Conservation (phyloP, 495 filamentous ascomycete genomes). For the Penicillium soppii region DNA sequence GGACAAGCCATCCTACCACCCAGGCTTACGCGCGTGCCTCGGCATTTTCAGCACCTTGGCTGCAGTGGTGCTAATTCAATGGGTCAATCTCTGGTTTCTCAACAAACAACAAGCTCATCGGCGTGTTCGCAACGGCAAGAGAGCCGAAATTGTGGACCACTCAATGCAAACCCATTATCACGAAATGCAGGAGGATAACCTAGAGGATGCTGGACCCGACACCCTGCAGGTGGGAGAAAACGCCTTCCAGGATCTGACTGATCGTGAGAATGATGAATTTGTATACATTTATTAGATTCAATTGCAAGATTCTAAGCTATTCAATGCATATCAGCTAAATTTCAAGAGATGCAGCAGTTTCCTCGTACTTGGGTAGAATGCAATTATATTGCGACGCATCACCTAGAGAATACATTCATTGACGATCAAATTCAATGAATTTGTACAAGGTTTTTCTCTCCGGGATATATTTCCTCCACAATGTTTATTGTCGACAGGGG, state of each 20-base stretch:
- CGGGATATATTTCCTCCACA: no score
- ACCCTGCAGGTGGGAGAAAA: conserved; percentile 30
- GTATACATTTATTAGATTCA: conserved; percentile 57
- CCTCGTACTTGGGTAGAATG: no score
- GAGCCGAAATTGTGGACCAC: conserved; percentile 52
- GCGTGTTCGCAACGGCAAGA: conserved; percentile 57
- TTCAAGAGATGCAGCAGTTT: no score
- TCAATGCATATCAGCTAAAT: no score
- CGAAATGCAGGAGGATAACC: conserved; percentile 20
- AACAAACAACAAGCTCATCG: conserved; percentile 53
- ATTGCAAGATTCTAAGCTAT: background rate
- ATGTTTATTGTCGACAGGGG: no score
- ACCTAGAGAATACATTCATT: no score
- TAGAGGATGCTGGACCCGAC: conserved; percentile 18
- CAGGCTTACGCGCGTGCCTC: conserved; percentile 54
- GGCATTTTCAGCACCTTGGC: conserved; percentile 56
- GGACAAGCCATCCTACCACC: conserved; percentile 50
- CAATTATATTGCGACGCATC: no score
- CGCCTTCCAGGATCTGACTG: conserved; percentile 58
- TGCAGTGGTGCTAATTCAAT: conserved; percentile 49
- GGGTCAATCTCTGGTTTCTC: conserved; percentile 49
- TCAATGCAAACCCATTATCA: conserved; percentile 49
- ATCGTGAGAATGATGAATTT: conserved; percentile 66
- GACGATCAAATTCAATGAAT: no score
- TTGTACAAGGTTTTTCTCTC: no score